Evolutionary conservation across 139 green algal genomes (phyloP), one percentile per base, ranked within the genome.

Genomic region (Chlamydomonas sp.): DNA sequence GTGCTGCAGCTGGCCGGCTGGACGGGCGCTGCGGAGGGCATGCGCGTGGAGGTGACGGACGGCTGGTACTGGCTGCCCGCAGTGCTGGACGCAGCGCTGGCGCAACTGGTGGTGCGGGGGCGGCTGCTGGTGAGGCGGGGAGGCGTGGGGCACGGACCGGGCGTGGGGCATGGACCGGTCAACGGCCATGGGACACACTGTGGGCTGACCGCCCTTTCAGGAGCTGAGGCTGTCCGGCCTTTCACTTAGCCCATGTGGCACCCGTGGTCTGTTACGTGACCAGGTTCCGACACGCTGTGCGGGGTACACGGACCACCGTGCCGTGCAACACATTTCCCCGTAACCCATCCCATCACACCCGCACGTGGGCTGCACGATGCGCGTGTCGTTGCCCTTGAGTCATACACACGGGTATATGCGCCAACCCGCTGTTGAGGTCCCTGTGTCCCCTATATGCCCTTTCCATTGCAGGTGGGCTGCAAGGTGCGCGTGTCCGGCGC

Each of bases 51-150:
- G 86, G 89, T 97, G 4, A 97, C 87, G 14, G 95, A 97, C 83
- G 95, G 95, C 4, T 97, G 95, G 95, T 97, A 97, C 90, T 80
- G 81, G 61, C 86, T 96, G 0, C 83, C 82, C 1, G 94, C 91
- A 0, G 17, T 58, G 0, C 69, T 95, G 18, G 95, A 97, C 88
- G 81, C 63, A 1, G 77, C 79, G 0, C 89, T 97, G 31, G 77
- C 85, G 12, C 63, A 69, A 73, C 84, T 94, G 76, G 77, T 92
- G 15, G 1, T 80, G 0, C 0, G 1, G 3, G 90, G 92, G 49
- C 80, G 79, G 16, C 61, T 92, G n/a, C 68, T 87, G 90, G 93
- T 91, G 63, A 59, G 89, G 0, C 59, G 2, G 58, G 57, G 3
- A 5, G 75, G 8, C 3, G 63, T 49, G 49, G 18, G n/a, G 73